Percentiles rank a stretch among this genome's conserved stretches.
These are phyloP conservation scores for Termitomyces sp. DNA, from an alignment of 768 basidiomycete genomes.

Conservation along the genomic window DNA sequence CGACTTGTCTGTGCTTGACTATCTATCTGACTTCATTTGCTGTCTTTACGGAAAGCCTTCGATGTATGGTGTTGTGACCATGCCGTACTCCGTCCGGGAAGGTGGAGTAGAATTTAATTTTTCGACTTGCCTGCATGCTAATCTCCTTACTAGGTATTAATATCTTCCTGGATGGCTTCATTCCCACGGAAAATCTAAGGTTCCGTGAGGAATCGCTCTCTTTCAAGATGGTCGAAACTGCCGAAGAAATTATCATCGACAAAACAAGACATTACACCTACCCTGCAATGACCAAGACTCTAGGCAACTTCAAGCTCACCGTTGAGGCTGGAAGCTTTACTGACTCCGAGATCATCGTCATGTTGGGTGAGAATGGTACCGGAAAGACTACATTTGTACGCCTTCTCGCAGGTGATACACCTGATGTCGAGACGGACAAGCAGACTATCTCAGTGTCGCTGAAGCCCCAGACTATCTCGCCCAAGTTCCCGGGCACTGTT, in stretches of 20 bases:
- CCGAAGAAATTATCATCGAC: conserved; percentile 82
- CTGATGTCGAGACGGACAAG: conserved; percentile 80
- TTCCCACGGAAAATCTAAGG: conserved; percentile 96
- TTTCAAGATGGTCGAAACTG: conserved; percentile 97
- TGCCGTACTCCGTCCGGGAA: conserved; percentile 98
- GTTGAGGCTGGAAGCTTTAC: conserved; percentile 89
- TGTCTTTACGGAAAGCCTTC: conserved; percentile 96
- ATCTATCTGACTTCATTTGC: conserved; percentile 97
- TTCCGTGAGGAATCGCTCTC: conserved; percentile 94
- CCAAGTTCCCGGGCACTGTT: conserved; percentile 96
- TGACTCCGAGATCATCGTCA: conserved; percentile 99
- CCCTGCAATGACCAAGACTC: conserved; percentile 95
- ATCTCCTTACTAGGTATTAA: conserved; percentile 71
- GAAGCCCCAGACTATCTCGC: conserved; percentile 98
- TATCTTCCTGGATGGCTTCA: conserved; percentile 98
- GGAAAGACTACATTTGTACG: conserved; percentile 99
- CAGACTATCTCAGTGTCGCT: conserved; percentile 83
- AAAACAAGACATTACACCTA: conserved; percentile 89
- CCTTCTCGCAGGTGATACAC: conserved; percentile 87
- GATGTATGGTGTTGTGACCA: conserved; percentile 97
- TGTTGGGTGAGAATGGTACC: conserved; percentile 98
- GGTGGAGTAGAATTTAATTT: conserved; percentile 35
- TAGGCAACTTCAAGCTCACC: conserved; percentile 92
- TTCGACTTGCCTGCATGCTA: background rate
- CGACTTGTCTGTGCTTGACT: conserved; percentile 96